These are phyloP conservation scores for Dryadomyces quercus-mongolicae DNA, from an alignment of 2,329 filamentous ascomycete genomes.

Conservation along the genomic window DNA sequence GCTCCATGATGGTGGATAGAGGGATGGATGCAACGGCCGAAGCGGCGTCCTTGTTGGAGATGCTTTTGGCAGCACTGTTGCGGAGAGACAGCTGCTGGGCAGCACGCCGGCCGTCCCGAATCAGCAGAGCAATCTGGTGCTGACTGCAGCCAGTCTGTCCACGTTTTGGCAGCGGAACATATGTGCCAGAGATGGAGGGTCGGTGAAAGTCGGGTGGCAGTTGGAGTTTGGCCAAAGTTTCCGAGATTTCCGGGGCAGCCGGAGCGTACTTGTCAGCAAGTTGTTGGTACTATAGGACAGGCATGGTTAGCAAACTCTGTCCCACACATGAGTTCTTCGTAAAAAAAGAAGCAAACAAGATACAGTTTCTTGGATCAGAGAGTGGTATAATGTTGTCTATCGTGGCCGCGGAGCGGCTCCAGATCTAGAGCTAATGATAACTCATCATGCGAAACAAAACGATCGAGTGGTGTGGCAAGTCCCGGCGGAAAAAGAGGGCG, in stretches of 20 bases:
- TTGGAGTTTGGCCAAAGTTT: constrained; percentile 54
- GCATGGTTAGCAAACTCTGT: constrained; percentile 8
- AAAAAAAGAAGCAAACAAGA: constrained; percentile 1
- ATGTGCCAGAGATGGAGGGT: constrained; percentile 33
- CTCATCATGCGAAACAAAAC: constrained; percentile 27
- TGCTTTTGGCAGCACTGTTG: constrained; percentile 5
- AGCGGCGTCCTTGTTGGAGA: constrained; percentile 33
- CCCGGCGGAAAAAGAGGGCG: background rate
- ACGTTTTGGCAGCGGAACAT: constrained; percentile 43
- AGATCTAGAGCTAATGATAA: constrained; percentile 74
- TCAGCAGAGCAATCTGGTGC: constrained; percentile 50
- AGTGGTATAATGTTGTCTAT: constrained; percentile 41
- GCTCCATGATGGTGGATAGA: constrained; percentile 59
- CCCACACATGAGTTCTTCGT: background rate
- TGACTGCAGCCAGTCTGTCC: constrained; percentile 30
- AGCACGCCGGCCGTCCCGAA: constrained; percentile 50
- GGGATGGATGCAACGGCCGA: constrained; percentile 40
- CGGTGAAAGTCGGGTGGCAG: constrained; percentile 41
- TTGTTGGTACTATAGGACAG: constrained; percentile 41
- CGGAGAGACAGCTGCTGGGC: constrained; percentile 39
- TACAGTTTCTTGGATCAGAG: constrained; percentile 24
- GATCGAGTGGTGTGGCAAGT: constrained; percentile 2
- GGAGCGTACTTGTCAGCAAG: constrained; percentile 58
- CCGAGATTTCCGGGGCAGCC: constrained; percentile 51
- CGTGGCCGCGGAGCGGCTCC: constrained; percentile 51